phyloP scores from a whole-genome alignment of 1,284 basidiomycete genomes.

The Phenoliferia sp. region DNA sequence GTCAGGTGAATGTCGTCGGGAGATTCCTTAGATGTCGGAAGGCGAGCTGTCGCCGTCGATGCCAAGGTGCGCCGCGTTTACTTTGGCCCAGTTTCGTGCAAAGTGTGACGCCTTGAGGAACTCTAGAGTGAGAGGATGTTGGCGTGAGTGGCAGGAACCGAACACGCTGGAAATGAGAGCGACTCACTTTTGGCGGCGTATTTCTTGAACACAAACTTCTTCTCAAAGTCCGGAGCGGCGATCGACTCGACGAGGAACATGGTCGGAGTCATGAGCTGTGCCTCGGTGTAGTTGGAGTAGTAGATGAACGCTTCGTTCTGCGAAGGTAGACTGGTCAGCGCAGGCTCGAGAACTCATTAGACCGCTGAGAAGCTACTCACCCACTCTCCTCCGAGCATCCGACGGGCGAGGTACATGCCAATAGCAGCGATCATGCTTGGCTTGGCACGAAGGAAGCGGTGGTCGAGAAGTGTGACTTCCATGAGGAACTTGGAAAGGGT shows the following conservation, averaged over 20 bases:
- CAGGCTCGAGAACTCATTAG: background rate
- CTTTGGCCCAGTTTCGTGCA: conserved; percentile 49
- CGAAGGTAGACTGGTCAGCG: background rate
- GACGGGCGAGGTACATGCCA: conserved; percentile 91
- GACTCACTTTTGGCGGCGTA: conserved; percentile 77
- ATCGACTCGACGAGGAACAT: conserved; percentile 80
- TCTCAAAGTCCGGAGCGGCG: conserved; percentile 69
- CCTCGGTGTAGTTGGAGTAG: conserved; percentile 88
- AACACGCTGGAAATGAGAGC: background rate
- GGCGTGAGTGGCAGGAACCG: background rate
- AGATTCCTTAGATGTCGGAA: no score
- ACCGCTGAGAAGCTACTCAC: conserved; percentile 53
- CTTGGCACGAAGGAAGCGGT: conserved; percentile 88
- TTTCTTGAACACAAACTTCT: conserved; percentile 90
- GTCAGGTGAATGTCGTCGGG: background rate
- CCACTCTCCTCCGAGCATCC: conserved; percentile 90
- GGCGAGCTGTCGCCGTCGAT: background rate
- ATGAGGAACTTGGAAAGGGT: conserved; percentile 97
- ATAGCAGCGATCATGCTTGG: conserved; percentile 94
- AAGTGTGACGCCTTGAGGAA: conserved; percentile 73
- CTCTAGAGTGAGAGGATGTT: conserved; percentile 5
- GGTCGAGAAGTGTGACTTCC: conserved; percentile 89
- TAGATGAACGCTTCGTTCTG: conserved; percentile 88
- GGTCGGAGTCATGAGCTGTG: conserved; percentile 79
- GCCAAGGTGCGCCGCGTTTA: conserved; percentile 5